phyloP scores from a whole-genome alignment of 179 eudicot genomes.

The Beta lomatogona region DNA sequence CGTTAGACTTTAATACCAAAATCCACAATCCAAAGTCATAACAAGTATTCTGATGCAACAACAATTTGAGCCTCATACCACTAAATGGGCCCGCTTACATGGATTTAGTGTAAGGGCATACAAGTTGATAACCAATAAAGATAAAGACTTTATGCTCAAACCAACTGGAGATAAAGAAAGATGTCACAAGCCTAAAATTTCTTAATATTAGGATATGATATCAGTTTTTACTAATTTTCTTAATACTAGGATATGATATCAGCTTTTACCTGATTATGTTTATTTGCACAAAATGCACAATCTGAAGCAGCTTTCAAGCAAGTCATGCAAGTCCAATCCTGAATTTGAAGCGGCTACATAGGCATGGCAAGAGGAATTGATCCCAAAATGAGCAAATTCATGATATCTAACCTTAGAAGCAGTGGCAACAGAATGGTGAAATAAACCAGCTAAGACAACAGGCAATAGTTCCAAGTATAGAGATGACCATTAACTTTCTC shows the following conservation, averaged over 20 bases:
- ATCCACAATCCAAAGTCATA: neutral
- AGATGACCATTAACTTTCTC: slow-evolving; percentile 50
- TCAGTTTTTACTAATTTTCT: neutral
- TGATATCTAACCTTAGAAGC: slow-evolving; percentile 33
- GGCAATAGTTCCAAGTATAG: slow-evolving; percentile 46
- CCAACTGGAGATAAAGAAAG: slow-evolving; percentile 1
- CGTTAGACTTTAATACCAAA: slow-evolving; percentile 5
- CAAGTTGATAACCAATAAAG: slow-evolving; percentile 7
- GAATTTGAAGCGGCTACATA: slow-evolving; percentile 27
- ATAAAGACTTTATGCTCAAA: neutral
- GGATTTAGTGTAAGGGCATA: neutral
- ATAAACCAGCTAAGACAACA: slow-evolving; percentile 42
- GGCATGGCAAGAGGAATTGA: slow-evolving; percentile 40
- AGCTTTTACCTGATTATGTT: slow-evolving; percentile 2
- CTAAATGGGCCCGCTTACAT: neutral
- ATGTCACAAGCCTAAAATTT: neutral
- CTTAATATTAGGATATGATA: slow-evolving; percentile 10
- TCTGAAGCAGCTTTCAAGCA: neutral
- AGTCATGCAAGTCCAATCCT: slow-evolving; percentile 19
- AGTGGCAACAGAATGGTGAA: slow-evolving; percentile 38
- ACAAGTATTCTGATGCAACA: slow-evolving; percentile 12
- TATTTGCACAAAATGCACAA: neutral
- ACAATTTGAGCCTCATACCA: neutral
- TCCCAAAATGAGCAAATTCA: slow-evolving; percentile 40
- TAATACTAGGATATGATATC: slow-evolving; percentile 9